Percentiles rank a stretch among this genome's conserved stretches.
phyloP scores from a whole-genome alignment of 176 grass and related monocot genomes.

The Musa beccarii region DNA sequence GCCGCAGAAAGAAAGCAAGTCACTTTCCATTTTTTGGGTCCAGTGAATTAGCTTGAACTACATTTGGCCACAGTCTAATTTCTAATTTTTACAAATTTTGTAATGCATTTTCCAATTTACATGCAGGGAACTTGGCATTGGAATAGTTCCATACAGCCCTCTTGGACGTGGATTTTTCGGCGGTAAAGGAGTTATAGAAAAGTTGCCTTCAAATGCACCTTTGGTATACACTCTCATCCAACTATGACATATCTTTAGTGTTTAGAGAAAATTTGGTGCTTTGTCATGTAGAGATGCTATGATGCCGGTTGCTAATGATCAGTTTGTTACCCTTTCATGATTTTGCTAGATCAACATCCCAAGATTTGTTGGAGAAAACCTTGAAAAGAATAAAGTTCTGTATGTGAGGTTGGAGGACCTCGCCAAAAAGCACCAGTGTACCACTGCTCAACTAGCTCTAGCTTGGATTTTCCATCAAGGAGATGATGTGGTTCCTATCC shows the following conservation, averaged over 20 bases:
- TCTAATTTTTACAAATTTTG: not conserved
- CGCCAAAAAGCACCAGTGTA: constrained; percentile 60
- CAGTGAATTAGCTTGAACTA: not conserved
- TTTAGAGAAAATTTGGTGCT: not conserved
- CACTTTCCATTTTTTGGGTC: not conserved
- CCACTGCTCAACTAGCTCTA: constrained; percentile 52
- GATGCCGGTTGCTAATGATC: not conserved
- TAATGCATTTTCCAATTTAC: not conserved
- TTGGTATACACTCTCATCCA: constrained; percentile 32
- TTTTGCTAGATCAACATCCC: constrained; percentile 37
- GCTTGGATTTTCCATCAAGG: constrained; percentile 83
- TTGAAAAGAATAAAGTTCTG: constrained; percentile 68
- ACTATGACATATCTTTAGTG: not conserved
- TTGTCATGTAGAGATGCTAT: not conserved
- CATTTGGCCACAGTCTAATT: not conserved
- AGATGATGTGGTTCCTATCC: constrained; percentile 66
- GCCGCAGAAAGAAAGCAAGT: not conserved
- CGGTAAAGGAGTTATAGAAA: constrained; percentile 44
- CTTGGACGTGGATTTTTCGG: constrained; percentile 67
- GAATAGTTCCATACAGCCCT: constrained; percentile 82
- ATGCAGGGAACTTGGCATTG: constrained; percentile 66
- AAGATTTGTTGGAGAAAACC: constrained; percentile 47
- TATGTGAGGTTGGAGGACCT: constrained; percentile 42
- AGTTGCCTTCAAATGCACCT: constrained; percentile 39
- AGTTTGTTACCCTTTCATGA: not conserved